A percentile compares a stretch with the other conserved stretches of the same genome.
Evolutionary conservation across 1,139 yeast species (phyloP).

Genomic region (Suhomyces kunorum): DNA sequence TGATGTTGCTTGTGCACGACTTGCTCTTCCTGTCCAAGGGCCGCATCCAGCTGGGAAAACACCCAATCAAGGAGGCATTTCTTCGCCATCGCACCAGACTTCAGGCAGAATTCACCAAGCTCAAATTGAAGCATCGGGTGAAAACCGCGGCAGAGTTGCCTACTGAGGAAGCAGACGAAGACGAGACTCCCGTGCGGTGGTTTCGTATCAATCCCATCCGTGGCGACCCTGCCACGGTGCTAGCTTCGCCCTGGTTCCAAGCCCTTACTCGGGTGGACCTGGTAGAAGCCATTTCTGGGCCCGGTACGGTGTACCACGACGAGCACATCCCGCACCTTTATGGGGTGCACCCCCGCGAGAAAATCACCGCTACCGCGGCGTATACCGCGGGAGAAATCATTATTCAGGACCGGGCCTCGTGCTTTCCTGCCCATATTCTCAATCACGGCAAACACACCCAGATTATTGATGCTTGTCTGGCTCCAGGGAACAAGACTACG

Average conservation of each 20-base stretch:
- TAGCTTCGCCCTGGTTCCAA: conserved; percentile 40
- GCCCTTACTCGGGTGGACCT: conserved; percentile 50
- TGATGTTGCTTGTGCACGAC: conserved; percentile 76
- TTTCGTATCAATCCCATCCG: conserved; percentile 70
- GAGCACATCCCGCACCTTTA: conserved; percentile 68
- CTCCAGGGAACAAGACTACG: conserved; percentile 98
- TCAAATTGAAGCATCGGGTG: conserved; percentile 69
- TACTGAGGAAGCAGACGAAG: conserved; percentile 37
- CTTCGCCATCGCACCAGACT: conserved; percentile 76
- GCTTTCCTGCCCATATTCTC: conserved; percentile 89
- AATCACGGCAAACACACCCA: conserved; percentile 45
- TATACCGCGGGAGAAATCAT: conserved; percentile 77
- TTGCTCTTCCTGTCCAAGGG: conserved; percentile 73
- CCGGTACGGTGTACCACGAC: conserved; percentile 70
- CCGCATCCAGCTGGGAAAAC: conserved; percentile 86
- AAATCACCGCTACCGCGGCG: conserved; percentile 61
- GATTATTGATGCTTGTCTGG: conserved; percentile 93
- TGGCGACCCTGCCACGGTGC: conserved; percentile 38
- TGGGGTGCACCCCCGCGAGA: conserved; percentile 78
- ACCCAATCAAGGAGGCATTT: conserved; percentile 80
- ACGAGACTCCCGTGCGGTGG: conserved; percentile 88
- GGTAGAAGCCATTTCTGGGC: conserved; percentile 44
- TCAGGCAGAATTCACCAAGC: conserved; percentile 76
- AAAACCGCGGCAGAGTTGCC: conserved; percentile 39
- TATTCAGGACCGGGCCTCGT: conserved; percentile 94